Conservation (phyloP, 2,329 filamentous ascomycete species). For the Colletotrichum liaoningense region DNA sequence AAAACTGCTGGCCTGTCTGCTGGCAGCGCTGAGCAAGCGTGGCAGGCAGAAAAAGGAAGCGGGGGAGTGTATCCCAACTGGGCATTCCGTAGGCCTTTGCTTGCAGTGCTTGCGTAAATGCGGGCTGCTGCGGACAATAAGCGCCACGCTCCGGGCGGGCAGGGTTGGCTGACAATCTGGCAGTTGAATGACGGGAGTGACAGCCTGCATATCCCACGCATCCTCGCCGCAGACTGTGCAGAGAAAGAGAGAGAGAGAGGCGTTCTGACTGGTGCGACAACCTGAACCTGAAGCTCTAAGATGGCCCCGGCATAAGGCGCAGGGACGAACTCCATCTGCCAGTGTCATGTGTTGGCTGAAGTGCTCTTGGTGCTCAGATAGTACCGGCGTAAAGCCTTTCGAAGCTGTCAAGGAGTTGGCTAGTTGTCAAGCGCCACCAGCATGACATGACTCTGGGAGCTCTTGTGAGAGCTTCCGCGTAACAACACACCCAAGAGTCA, state of each 20-base stretch:
- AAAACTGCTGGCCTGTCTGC: neutral
- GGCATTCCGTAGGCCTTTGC: too few species aligned
- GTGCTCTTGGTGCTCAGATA: neutral
- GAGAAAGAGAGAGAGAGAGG: neutral
- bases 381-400: neutral
- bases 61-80: neutral
- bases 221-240: neutral
- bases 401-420: neutral
- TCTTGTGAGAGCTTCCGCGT: neutral
- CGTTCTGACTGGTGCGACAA: conserved; percentile 19
- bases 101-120: too few species aligned
- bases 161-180: neutral
- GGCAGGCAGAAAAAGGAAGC: neutral
- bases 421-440: neutral
- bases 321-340: neutral
- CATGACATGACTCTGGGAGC: neutral
- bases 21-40: neutral
- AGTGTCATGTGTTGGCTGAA: neutral
- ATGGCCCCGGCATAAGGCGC: neutral
- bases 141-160: neutral
- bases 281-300: conserved; percentile 16
- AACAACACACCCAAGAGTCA: neutral
- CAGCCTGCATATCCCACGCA: neutral
- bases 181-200: neutral
- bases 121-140: neutral